phyloP scores from a whole-genome alignment of 2,329 filamentous ascomycete species.

The Alternaria angustiovoidea region DNA sequence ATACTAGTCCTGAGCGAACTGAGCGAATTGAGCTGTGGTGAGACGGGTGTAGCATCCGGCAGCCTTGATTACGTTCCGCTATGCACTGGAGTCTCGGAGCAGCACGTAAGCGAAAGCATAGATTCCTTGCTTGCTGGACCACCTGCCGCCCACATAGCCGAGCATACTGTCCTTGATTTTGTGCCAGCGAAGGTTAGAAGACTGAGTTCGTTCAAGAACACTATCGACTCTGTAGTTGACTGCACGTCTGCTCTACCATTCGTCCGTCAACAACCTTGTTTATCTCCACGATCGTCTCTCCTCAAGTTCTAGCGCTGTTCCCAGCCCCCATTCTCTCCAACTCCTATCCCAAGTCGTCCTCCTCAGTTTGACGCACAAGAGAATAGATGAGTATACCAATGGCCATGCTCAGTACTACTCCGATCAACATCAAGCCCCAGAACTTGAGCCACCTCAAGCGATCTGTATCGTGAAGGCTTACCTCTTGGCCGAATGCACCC shows the following conservation, averaged over 20 bases:
- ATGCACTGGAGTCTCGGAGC: not conserved
- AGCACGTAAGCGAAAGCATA: not conserved
- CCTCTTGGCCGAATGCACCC: not conserved
- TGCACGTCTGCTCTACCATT: not conserved
- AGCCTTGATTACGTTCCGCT: not conserved
- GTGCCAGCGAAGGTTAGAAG: not conserved
- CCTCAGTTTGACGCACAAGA: not conserved
- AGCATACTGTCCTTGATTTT: not conserved
- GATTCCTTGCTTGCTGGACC: not conserved
- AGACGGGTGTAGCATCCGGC: not conserved
- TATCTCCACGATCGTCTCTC: not conserved
- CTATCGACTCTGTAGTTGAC: not conserved
- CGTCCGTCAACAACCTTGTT: too few relatives aligned
- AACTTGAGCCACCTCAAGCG: not conserved
- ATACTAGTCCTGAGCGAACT: not conserved
- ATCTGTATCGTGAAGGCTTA: too few relatives aligned
- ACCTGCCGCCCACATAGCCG: not conserved
- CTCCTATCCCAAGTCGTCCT: not conserved
- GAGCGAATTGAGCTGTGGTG: not conserved
- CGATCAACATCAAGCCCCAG: not conserved
- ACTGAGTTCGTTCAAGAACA: not conserved
- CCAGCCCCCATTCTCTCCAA: too few relatives aligned
- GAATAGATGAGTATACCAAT: constrained; percentile 1
- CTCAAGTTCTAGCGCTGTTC: not conserved
- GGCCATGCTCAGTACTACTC: not conserved